phyloP scores from a whole-genome alignment of 2,329 filamentous ascomycete species.

The Sclerotinia glacialis region DNA sequence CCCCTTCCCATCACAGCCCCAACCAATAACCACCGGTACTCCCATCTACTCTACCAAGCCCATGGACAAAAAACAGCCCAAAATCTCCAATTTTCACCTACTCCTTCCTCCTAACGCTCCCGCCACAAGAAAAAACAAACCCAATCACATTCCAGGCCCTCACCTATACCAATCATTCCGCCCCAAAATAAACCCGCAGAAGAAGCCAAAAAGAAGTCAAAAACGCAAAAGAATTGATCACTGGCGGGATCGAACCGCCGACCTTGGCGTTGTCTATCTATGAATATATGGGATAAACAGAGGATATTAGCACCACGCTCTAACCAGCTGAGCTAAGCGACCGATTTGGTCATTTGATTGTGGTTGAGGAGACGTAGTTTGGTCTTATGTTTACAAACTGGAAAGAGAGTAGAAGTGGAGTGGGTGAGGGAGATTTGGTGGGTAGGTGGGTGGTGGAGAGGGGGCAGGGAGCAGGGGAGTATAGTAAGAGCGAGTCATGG shows the following conservation, averaged over 20 bases:
- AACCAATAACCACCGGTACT: too few relatives aligned
- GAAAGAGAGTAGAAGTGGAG: background rate
- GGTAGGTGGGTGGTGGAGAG: background rate
- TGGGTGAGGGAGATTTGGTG: background rate
- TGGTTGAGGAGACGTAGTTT: fast-evolving
- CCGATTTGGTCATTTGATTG: background rate
- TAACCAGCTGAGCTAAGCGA: conserved; percentile 14
- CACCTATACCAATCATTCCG: too few relatives aligned
- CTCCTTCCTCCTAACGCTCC: too few relatives aligned
- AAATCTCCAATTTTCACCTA: too few relatives aligned
- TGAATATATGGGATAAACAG: background rate
- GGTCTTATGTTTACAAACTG: fast-evolving
- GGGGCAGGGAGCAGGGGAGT: background rate
- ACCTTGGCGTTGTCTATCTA: background rate
- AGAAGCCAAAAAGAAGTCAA: background rate
- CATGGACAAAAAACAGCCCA: too few relatives aligned
- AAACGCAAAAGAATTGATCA: background rate
- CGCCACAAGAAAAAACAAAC: too few relatives aligned
- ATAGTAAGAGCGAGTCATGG: background rate
- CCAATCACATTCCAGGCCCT: too few relatives aligned
- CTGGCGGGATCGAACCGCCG: conserved; percentile 1
- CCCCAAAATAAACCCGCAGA: too few relatives aligned
- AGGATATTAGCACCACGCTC: conserved; percentile 16
- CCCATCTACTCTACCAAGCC: too few relatives aligned
- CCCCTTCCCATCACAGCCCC: too few relatives aligned